These are phyloP conservation scores for Phoenix roebelenii DNA, from an alignment of 176 grass and related monocot genomes.

Conservation along the genomic window DNA sequence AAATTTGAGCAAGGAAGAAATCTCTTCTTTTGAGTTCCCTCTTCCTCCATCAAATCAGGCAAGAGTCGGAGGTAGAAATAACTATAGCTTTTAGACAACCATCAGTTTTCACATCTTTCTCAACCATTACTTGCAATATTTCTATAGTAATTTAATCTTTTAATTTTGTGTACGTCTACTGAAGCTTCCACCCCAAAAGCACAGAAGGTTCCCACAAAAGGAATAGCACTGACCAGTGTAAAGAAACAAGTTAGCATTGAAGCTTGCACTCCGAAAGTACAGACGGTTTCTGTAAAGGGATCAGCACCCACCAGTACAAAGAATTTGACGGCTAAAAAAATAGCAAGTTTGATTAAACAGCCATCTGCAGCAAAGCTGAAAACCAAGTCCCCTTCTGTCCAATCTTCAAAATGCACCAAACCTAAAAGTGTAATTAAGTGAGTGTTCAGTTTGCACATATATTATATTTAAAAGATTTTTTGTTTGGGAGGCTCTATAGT, in stretches of 20 bases:
- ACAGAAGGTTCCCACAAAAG: constrained; percentile 12
- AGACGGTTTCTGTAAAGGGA: constrained; percentile 21
- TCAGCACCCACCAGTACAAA: constrained; percentile 7
- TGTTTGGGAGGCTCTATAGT: too few relatives aligned
- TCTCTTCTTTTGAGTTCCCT: constrained; percentile 36
- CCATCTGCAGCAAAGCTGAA: constrained; percentile 24
- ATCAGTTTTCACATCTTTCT: neutral
- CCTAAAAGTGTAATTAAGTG: constrained; percentile 50
- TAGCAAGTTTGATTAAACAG: constrained; percentile 18
- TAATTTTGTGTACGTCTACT: constrained; percentile 14
- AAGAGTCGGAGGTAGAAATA: constrained; percentile 13
- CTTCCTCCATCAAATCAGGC: constrained; percentile 6
- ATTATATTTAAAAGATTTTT: too few relatives aligned
- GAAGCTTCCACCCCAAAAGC: constrained; percentile 36
- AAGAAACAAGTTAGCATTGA: constrained; percentile 13
- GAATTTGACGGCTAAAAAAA: constrained; percentile 18
- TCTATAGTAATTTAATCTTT: neutral
- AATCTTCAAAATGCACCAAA: constrained; percentile 29
- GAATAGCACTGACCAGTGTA: neutral
- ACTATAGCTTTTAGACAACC: neutral
- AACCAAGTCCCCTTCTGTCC: neutral
- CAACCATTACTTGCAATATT: too few relatives aligned
- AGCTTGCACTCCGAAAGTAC: constrained; percentile 25
- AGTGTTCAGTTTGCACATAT: constrained; percentile 6
- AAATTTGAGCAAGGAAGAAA: constrained; percentile 10